Conservation (phyloP, 495 filamentous ascomycete species). For the Penicillium samsonianum region DNA sequence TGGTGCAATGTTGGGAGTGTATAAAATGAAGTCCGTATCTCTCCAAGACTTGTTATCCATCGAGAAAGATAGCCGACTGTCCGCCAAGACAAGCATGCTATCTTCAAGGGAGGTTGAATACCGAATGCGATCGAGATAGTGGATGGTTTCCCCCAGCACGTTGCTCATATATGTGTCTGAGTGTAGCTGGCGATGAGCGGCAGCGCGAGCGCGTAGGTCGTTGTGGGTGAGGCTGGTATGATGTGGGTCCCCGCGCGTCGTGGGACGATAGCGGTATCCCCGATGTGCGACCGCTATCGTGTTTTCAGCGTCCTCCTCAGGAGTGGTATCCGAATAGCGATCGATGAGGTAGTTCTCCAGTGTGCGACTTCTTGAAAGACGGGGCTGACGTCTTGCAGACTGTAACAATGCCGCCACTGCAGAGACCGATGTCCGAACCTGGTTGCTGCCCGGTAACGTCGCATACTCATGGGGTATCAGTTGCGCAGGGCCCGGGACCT, state of each 20-base stretch:
- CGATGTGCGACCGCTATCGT: conserved; percentile 27
- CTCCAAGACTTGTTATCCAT: conserved; percentile 46
- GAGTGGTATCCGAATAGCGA: conserved; percentile 35
- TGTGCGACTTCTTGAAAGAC: conserved; percentile 46
- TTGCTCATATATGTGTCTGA: conserved; percentile 45
- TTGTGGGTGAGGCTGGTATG: conserved; percentile 39
- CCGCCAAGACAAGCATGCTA: conserved; percentile 52
- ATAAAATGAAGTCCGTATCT: conserved; percentile 63
- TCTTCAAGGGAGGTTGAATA: conserved; percentile 57
- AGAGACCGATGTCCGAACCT: conserved; percentile 24
- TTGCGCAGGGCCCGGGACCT: conserved; percentile 18
- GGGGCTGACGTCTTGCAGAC: conserved; percentile 50
- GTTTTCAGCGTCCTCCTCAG: conserved; percentile 40
- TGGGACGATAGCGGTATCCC: conserved; percentile 41
- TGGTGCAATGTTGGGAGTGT: conserved; percentile 54
- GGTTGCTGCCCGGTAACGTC: conserved; percentile 15
- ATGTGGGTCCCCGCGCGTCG: conserved; percentile 33
- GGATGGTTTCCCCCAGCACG: conserved; percentile 61
- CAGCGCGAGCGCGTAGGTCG: conserved; percentile 48
- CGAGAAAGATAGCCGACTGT: conserved; percentile 50
- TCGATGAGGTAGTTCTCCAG: conserved; percentile 52
- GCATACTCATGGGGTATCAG: conserved; percentile 20
- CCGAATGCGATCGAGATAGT: conserved; percentile 64
- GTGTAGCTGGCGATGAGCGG: conserved; percentile 53
- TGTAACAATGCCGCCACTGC: conserved; percentile 51